Conservation (phyloP, 2,329 filamentous ascomycete genomes). For the Pseudogymnoascus sp. region DNA sequence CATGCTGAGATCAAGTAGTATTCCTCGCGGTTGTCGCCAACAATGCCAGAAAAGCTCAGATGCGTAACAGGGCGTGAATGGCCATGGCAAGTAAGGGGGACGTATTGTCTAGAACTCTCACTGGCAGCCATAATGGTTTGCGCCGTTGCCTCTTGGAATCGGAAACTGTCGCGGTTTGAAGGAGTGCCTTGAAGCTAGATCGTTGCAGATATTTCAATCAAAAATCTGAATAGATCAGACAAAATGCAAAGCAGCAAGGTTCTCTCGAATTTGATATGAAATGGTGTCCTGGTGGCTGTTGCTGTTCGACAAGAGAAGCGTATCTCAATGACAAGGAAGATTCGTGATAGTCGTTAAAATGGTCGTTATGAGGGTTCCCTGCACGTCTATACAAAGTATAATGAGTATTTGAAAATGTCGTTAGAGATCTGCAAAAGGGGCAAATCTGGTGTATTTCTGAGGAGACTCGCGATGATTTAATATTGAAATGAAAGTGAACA, state of each 20-base stretch:
- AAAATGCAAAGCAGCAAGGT: background rate
- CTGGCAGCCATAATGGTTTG: slow-evolving; percentile 24
- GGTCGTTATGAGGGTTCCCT: background rate
- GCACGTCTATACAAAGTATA: slow-evolving; percentile 8
- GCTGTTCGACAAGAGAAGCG: background rate
- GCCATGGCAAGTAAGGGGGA: slow-evolving; percentile 69
- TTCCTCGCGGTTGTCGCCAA: slow-evolving; percentile 51
- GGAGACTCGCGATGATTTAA: background rate
- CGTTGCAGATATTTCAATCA: slow-evolving; percentile 4
- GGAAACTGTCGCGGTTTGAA: background rate
- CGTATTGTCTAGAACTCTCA: slow-evolving; percentile 34
- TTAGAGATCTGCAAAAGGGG: background rate
- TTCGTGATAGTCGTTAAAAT: slow-evolving; percentile 13
- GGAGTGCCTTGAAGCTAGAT: background rate
- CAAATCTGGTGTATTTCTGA: slow-evolving; percentile 3
- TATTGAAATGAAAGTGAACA: slow-evolving; percentile 11
- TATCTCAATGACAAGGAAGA: slow-evolving; percentile 11
- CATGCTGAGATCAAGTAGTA: slow-evolving; percentile 71
- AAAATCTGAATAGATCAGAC: slow-evolving; percentile 7
- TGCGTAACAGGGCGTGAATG: slow-evolving; percentile 70
- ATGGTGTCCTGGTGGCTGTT: background rate
- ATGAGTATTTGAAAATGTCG: slow-evolving; percentile 6
- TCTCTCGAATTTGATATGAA: background rate
- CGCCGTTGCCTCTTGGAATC: background rate
- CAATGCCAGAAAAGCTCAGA: slow-evolving; percentile 62